These are phyloP conservation scores for Raffaelea ambrosiae DNA, from an alignment of 2,329 filamentous ascomycete species.

Conservation along the genomic window DNA sequence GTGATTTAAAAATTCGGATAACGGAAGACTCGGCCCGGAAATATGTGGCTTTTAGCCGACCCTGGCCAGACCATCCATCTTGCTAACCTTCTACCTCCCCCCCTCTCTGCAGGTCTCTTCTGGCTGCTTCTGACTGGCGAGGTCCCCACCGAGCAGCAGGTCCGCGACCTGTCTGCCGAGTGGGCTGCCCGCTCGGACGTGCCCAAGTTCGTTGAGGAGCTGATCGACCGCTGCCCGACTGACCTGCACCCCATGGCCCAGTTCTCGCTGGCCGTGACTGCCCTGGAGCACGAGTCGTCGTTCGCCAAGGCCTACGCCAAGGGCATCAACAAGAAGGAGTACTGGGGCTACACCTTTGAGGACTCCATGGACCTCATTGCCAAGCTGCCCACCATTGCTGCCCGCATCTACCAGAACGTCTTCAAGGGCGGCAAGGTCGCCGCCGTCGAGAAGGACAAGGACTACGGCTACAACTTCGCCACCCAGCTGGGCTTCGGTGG, in stretches of 20 bases:
- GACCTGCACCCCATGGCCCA: constrained; percentile 99
- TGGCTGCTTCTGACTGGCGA: constrained; percentile 98
- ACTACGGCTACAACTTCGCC: constrained; percentile 98
- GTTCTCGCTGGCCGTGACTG: constrained; percentile 95
- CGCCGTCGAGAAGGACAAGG: constrained; percentile 94
- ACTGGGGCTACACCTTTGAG: constrained; percentile 99
- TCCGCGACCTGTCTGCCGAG: constrained; percentile 94
- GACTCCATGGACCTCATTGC: constrained; percentile 99
- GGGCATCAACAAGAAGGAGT: constrained; percentile 98
- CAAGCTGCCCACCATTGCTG: constrained; percentile 95
- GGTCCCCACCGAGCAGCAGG: constrained; percentile 96
- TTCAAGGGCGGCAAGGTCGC: constrained; percentile 99
- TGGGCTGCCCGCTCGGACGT: constrained; percentile 97
- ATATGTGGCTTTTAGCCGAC: too few species aligned
- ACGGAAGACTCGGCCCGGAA: too few species aligned
- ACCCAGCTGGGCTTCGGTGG: constrained; percentile 96
- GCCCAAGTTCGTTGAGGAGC: constrained; percentile 97
- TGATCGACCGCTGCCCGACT: constrained; percentile 98
- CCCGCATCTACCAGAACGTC: constrained; percentile 99
- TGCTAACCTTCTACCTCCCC: not conserved
- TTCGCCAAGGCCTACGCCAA: constrained; percentile 99
- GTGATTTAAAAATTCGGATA: constrained; percentile 4
- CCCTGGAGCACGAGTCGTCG: constrained; percentile 94
- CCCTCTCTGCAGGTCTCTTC: constrained; percentile 70
- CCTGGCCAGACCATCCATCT: too few species aligned